Percentiles rank a stretch among this genome's conserved stretches.
phyloP scores from a whole-genome alignment of 345 rosid genomes.

The Theobroma cacao region DNA sequence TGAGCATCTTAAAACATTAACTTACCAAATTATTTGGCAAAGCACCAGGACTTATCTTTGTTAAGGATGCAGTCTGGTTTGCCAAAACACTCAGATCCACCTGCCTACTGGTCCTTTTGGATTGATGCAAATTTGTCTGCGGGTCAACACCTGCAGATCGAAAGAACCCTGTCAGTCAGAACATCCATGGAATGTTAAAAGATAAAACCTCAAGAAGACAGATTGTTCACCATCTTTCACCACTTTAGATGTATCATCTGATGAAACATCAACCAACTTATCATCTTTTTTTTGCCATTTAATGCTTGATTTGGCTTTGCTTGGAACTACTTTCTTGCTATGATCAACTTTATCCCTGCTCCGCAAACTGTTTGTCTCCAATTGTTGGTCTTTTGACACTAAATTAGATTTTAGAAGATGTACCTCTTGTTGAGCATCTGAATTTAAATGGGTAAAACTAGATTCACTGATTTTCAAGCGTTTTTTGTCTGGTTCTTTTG shows the following conservation, averaged over 20 bases:
- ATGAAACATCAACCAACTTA: conserved; percentile 30
- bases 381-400: conserved; percentile 27
- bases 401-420: conserved; percentile 28
- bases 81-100: conserved; percentile 32
- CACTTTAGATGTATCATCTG: conserved; percentile 26
- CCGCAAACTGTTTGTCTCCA: conserved; percentile 22
- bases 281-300: conserved; percentile 38
- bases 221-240: conserved; percentile 28
- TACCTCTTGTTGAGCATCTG: conserved; percentile 28
- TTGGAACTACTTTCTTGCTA: conserved; percentile 30
- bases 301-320: conserved; percentile 33
- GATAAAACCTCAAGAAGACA: conserved; percentile 1
- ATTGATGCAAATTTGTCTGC: conserved; percentile 29
- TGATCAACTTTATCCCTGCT: conserved; percentile 24
- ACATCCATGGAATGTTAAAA: conserved; percentile 1
- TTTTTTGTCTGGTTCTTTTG: conserved; percentile 64
- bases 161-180: conserved; percentile 10
- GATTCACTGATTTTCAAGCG: conserved; percentile 46
- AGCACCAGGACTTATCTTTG: conserved; percentile 27
- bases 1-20: neutral
- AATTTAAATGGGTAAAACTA: conserved; percentile 33
- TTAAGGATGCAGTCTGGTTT: conserved; percentile 26
- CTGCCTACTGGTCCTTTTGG: conserved; percentile 34
- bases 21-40: conserved; percentile 45
- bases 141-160: conserved; percentile 48